Conservation (phyloP, 495 filamentous ascomycete species). For the Annulohypoxylon bovei region DNA sequence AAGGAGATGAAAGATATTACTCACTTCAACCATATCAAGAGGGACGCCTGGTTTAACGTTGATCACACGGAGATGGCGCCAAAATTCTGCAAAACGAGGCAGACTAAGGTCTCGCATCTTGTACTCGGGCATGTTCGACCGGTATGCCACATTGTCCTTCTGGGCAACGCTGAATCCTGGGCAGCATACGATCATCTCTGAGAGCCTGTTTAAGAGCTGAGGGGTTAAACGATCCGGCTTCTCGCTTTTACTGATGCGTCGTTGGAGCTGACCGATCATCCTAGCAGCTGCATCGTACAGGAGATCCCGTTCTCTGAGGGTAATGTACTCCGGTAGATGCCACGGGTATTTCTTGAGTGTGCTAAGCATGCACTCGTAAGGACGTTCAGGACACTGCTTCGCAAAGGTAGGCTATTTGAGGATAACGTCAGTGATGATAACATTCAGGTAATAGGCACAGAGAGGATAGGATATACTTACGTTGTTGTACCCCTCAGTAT, state of each 20-base stretch:
- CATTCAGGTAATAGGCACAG: not conserved
- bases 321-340: slow-evolving; percentile 70
- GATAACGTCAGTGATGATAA: slow-evolving; percentile 17
- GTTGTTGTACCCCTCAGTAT: slow-evolving; percentile 60
- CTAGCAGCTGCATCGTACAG: slow-evolving; percentile 63
- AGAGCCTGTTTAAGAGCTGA: slow-evolving; percentile 66
- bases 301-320: slow-evolving; percentile 67
- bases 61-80: slow-evolving; percentile 55
- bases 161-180: slow-evolving; percentile 71
- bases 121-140: slow-evolving; percentile 32
- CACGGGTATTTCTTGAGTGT: slow-evolving; percentile 82
- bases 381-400: slow-evolving; percentile 72
- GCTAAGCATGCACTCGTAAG: slow-evolving; percentile 79
- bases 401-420: slow-evolving; percentile 69
- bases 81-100: slow-evolving; percentile 51
- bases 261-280: slow-evolving; percentile 53
- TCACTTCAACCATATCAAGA: slow-evolving; percentile 58
- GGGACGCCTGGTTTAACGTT: slow-evolving; percentile 52
- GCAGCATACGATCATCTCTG: slow-evolving; percentile 67
- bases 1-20: slow-evolving; percentile 37
- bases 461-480: slow-evolving; percentile 20
- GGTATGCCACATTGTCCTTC: slow-evolving; percentile 61
- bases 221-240: slow-evolving; percentile 54
- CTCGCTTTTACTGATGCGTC: slow-evolving; percentile 35
- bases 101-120: slow-evolving; percentile 45